Percentiles rank a stretch among this genome's conserved stretches.
Evolutionary conservation across 495 filamentous ascomycete species (phyloP).

Genomic region (Beverwykella pulmonaria): DNA sequence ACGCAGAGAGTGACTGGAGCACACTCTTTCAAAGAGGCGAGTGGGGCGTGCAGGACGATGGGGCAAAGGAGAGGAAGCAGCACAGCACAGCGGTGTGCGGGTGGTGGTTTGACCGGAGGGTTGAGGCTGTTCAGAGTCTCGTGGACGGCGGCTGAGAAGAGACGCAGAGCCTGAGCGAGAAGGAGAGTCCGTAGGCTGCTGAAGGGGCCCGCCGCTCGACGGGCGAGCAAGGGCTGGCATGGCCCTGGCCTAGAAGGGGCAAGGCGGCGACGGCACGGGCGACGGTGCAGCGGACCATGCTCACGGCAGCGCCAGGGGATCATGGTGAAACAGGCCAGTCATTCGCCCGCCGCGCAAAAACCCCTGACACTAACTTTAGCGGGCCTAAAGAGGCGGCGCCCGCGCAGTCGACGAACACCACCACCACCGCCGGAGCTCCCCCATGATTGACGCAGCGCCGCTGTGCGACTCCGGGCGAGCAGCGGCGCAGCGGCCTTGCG

Average conservation of each 20-base stretch:
- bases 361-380: constrained; percentile 7
- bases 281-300: constrained; percentile 1
- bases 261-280: constrained; percentile 5
- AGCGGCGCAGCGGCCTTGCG: background rate
- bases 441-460: background rate
- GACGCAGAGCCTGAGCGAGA: constrained; percentile 4
- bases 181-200: constrained; percentile 6
- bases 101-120: background rate
- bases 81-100: constrained; percentile 35
- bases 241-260: background rate
- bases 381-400: background rate
- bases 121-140: constrained; percentile 19
- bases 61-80: constrained; percentile 33
- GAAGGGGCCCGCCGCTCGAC: constrained; percentile 3
- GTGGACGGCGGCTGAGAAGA: constrained; percentile 7
- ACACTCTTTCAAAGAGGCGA: constrained; percentile 39
- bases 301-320: background rate
- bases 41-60: background rate
- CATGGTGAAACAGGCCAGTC: constrained; percentile 2
- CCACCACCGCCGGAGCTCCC: too few species aligned
- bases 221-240: constrained; percentile 13
- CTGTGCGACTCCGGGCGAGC: background rate
- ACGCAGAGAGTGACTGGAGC: constrained; percentile 11
- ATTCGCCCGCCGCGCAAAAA: background rate
- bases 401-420: constrained; percentile 3